A percentile compares a stretch with the other conserved stretches of the same genome.
phyloP scores from a whole-genome alignment of 1,139 yeast species.

The Yamadazyma triangularis region DNA sequence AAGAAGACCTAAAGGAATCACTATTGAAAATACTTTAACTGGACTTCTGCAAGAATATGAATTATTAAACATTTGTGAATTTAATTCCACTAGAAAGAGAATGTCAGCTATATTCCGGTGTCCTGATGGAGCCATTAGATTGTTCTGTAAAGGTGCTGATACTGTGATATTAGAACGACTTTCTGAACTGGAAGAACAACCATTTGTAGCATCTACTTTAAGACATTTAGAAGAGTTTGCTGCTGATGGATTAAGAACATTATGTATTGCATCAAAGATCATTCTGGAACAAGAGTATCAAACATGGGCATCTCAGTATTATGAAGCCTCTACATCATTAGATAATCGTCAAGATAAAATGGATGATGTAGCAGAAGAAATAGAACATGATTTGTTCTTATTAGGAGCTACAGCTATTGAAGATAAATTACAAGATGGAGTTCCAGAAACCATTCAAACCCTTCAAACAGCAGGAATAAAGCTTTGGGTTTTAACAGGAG shows the following conservation, averaged over 20 bases:
- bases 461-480: constrained; percentile 95
- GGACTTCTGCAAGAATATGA: constrained; percentile 49
- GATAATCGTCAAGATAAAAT: constrained; percentile 69
- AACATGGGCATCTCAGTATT: constrained; percentile 59
- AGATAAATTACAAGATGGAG: constrained; percentile 96
- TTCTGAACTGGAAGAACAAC: constrained; percentile 58
- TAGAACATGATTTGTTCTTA: constrained; percentile 74
- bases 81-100: constrained; percentile 94
- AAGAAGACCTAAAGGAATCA: constrained; percentile 81
- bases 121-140: constrained; percentile 87
- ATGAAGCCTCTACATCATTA: constrained; percentile 79
- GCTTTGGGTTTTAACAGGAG: constrained; percentile 97
- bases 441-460: constrained; percentile 93
- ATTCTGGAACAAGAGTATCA: constrained; percentile 75
- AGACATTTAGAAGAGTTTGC: constrained; percentile 96
- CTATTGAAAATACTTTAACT: constrained; percentile 51
- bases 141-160: constrained; percentile 97
- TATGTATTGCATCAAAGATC: constrained; percentile 86
- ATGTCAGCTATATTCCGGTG: constrained; percentile 94
- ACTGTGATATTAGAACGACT: constrained; percentile 89
- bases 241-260: constrained; percentile 89
- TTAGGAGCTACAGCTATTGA: constrained; percentile 98
- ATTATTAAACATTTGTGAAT: constrained; percentile 86
- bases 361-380: constrained; percentile 67
- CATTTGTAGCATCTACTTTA: constrained; percentile 75